Percentiles rank a stretch among this genome's conserved stretches.
phyloP scores from a whole-genome alignment of 768 basidiomycete species.

The Pleurotus eryngii region DNA sequence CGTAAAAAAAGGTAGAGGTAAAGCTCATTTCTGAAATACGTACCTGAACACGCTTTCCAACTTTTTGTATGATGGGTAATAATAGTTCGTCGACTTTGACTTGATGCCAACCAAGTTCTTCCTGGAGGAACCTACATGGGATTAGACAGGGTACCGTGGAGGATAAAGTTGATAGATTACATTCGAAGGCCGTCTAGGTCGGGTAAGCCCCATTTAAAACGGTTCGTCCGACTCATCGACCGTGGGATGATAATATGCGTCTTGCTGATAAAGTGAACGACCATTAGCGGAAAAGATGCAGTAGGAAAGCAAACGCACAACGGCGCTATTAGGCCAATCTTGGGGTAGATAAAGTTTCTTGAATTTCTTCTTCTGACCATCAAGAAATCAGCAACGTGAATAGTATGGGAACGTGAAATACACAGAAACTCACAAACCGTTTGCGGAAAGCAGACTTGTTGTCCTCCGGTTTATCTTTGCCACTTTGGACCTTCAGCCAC shows the following conservation, averaged over 20 bases:
- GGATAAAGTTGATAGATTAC: constrained; percentile 38
- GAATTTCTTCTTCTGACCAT: constrained; percentile 80
- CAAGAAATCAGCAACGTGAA: background rate
- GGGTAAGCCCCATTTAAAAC: constrained; percentile 97
- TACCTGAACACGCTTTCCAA: constrained; percentile 79
- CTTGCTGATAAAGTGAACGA: constrained; percentile 48
- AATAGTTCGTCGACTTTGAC: constrained; percentile 86
- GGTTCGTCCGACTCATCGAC: constrained; percentile 90
- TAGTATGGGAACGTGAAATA: constrained; percentile 6
- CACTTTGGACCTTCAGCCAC: constrained; percentile 93
- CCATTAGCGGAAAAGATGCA: background rate
- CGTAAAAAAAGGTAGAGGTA: background rate
- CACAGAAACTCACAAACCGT: constrained; percentile 64
- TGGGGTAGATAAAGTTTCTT: constrained; percentile 73
- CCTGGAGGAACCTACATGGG: constrained; percentile 56
- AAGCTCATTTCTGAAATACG: background rate
- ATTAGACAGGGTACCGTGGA: background rate
- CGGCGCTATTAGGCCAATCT: constrained; percentile 92
- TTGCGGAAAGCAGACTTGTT: constrained; percentile 74
- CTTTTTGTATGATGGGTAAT: constrained; percentile 88
- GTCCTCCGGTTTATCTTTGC: constrained; percentile 76
- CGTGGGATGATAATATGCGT: constrained; percentile 90
- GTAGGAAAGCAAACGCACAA: constrained; percentile 48
- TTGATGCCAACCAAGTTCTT: constrained; percentile 81
- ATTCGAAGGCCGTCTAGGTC: constrained; percentile 88